phyloP scores from a whole-genome alignment of 2,329 filamentous ascomycete species.

The Rhynchosporium agropyri region DNA sequence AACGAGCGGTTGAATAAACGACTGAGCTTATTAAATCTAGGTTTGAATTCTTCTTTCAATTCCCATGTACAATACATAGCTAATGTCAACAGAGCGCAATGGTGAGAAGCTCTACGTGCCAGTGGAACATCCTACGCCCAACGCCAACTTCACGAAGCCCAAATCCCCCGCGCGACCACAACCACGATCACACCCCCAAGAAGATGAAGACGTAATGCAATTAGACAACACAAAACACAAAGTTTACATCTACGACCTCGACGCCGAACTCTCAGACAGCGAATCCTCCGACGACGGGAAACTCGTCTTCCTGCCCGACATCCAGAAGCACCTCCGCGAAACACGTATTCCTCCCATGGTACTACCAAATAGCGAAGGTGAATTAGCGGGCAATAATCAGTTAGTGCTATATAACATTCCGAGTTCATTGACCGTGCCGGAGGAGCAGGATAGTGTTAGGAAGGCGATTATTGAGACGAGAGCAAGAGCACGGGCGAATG shows the following conservation, averaged over 20 bases:
- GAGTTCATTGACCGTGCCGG: conserved; percentile 72
- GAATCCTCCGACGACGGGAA: conserved; percentile 60
- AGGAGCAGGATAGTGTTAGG: conserved; percentile 75
- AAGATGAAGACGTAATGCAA: conserved; percentile 69
- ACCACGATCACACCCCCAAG: not conserved
- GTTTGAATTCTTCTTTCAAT: conserved; percentile 51
- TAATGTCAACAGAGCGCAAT: conserved; percentile 55
- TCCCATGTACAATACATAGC: not conserved
- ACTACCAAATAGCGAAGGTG: conserved; percentile 58
- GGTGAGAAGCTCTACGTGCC: conserved; percentile 68
- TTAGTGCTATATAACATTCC: conserved; percentile 85
- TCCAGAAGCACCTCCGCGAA: conserved; percentile 76
- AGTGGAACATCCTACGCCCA: conserved; percentile 53
- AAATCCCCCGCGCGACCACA: conserved; percentile 27
- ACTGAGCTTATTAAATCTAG: conserved; percentile 79
- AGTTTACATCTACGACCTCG: conserved; percentile 88
- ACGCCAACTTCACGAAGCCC: conserved; percentile 27
- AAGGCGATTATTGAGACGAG: conserved; percentile 83
- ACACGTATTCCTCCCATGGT: conserved; percentile 67
- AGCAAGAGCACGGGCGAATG: conserved; percentile 63
- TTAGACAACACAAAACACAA: conserved; percentile 83
- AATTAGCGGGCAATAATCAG: conserved; percentile 61
- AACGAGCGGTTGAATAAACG: conserved; percentile 82
- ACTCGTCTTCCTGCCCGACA: conserved; percentile 81
- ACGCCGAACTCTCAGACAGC: conserved; percentile 77